Conservation (phyloP, 805 yeast species). For the Teunomyces stri region DNA sequence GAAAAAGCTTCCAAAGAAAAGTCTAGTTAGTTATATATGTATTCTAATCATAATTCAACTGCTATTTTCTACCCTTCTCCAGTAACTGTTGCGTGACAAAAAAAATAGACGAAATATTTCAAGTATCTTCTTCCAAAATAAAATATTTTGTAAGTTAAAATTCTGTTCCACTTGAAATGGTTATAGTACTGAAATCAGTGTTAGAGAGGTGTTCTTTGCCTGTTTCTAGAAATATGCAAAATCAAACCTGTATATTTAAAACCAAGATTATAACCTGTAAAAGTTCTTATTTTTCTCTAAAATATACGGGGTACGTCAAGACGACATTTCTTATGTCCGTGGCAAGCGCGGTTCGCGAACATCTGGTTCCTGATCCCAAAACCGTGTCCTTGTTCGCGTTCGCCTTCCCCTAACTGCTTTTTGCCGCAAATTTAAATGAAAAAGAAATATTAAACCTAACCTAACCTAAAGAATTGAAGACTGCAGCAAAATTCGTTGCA, state of each 20-base stretch:
- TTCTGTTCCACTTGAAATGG: no score
- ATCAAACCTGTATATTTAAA: not conserved
- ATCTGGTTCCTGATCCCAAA: not conserved
- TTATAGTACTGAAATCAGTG: no score
- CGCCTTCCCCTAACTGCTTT: not conserved
- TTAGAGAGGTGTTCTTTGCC: no score
- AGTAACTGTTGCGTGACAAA: no score
- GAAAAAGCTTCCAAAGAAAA: no score
- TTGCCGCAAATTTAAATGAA: conserved; percentile 4
- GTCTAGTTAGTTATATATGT: no score
- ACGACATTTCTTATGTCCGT: not conserved
- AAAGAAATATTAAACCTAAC: conserved; percentile 4
- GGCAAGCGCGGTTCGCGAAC: not conserved
- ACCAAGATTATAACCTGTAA: not conserved
- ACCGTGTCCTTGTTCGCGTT: not conserved
- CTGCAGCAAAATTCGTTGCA: not conserved
- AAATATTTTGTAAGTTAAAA: no score
- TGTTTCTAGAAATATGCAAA: no score
- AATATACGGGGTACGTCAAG: not conserved
- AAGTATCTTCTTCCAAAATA: no score
- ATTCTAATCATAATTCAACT: no score
- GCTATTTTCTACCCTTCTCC: no score
- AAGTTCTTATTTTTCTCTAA: not conserved
- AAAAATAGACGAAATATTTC: no score
- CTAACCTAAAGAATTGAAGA: conserved; percentile 3